Evolutionary conservation across 148 eudicot species (phyloP), one percentile per base, ranked within the genome.

Genomic region (Amaranthus cruentus): DNA sequence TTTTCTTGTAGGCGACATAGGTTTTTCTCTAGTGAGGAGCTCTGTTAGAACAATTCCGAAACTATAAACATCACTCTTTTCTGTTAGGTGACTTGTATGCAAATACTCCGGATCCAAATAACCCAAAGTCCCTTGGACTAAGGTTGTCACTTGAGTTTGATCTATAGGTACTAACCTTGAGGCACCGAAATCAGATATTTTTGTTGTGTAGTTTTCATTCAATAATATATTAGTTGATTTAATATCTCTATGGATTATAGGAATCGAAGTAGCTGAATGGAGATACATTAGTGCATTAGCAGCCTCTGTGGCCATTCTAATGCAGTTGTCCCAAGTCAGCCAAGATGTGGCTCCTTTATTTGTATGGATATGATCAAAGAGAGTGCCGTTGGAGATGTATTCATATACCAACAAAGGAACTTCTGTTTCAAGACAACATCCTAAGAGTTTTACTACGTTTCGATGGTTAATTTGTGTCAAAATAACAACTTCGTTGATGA

Each of bases 31-130:
- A 5, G 80, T 77, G 14, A 77, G 3, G 4, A 77, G 72, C 42
- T 72, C 80, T 1, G 76, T 65, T 6, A 77, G 76, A 13, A 77
- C 47, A 9, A 77, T 72, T 0, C 80, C 80, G 6, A 77, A 77
- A 14, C 80, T 77, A 21, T 77, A 77, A 3, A 77, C 80, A 57
- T 77, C 80, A 15, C 80, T 77, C 59, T 72, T 77, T n/a, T 77
- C 72, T 0, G 76, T 72, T 2, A 77, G 5, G 1, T 55, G 76
- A 9, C 75, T 56, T 7, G 63, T 64, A 0, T 12, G 71, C 3
- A 65, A 60, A 61, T 64, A 77, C 58, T 71, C 75, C 0, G 80
- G 75, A 57, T 71, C 80, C 5, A 77, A 38, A 62, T 77, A 77
- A 4, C 71, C 80, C 0, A 50, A 55, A 0, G 76, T 77, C 4